A percentile compares a stretch with the other conserved stretches of the same genome.
Conservation (phyloP, 2,329 filamentous ascomycete species). For the Scedosporium aurantiacum region DNA sequence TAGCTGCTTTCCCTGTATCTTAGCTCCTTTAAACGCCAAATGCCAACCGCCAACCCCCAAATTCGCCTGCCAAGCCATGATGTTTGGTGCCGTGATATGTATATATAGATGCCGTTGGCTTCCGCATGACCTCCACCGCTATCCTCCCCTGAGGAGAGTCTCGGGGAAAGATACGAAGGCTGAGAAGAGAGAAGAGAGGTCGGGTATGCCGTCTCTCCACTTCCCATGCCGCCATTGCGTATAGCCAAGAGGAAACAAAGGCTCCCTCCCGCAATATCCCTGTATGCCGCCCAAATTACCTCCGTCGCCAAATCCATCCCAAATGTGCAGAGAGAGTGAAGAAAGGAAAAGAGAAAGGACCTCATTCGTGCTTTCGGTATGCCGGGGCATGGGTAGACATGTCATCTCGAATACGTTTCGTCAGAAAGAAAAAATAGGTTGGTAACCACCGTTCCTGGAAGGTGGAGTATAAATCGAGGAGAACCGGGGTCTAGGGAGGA, state of each 20-base stretch:
- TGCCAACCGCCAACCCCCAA: background rate
- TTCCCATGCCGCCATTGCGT: background rate
- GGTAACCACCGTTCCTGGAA: background rate
- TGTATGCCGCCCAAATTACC: background rate
- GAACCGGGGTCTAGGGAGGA: background rate
- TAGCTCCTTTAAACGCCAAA: conserved; percentile 5
- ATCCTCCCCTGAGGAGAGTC: background rate
- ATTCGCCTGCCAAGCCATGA: background rate
- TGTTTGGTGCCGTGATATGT: background rate
- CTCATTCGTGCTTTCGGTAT: background rate
- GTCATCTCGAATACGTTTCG: background rate
- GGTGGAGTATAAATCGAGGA: background rate
- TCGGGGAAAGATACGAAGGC: background rate
- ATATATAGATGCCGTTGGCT: background rate
- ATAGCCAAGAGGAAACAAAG: background rate
- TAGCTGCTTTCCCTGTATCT: background rate
- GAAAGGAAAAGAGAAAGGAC: background rate
- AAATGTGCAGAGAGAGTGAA: background rate
- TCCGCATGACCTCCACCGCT: background rate
- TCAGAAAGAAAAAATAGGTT: background rate
- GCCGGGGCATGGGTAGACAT: background rate
- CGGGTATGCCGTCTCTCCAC: no score
- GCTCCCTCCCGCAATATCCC: background rate
- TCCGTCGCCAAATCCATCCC: background rate
- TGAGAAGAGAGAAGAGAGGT: no score